Evolutionary conservation across 1,284 basidiomycete genomes (phyloP).

Genomic region (Waitea zeae): DNA sequence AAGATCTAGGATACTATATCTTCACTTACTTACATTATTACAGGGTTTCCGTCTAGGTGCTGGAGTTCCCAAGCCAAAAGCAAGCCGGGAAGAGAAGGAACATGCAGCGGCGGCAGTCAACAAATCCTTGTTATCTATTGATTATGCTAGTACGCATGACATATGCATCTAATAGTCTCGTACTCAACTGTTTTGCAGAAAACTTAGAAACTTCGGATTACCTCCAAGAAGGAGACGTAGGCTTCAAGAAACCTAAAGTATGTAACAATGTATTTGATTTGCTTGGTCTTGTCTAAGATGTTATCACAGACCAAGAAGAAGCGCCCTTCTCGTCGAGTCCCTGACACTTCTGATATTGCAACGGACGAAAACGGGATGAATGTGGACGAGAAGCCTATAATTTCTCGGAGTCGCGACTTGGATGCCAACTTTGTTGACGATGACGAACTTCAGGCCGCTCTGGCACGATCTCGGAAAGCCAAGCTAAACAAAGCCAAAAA

Average conservation of each 20-base stretch:
- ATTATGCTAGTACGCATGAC: conserved; percentile 67
- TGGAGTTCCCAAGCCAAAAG: conserved; percentile 22
- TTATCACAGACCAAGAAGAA: conserved; percentile 75
- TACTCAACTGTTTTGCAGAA: conserved; percentile 30
- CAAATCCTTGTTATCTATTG: conserved; percentile 71
- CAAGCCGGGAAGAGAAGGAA: conserved; percentile 29
- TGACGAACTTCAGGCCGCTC: conserved; percentile 90
- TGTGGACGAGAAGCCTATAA: conserved; percentile 51
- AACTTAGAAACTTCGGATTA: conserved; percentile 82
- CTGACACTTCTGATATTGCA: conserved; percentile 48
- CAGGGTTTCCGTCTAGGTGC: conserved; percentile 73
- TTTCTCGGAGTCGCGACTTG: conserved; percentile 46
- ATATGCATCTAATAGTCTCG: background rate
- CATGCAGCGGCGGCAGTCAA: conserved; percentile 50
- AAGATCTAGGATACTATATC: conserved; percentile 10
- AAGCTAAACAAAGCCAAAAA: conserved; percentile 70
- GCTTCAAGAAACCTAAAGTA: conserved; percentile 90
- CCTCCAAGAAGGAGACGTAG: conserved; percentile 76
- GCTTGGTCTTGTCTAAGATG: background rate
- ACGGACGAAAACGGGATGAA: conserved; percentile 39
- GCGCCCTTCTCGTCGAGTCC: conserved; percentile 46
- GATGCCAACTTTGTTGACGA: conserved; percentile 92
- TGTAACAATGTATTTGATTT: conserved; percentile 7
- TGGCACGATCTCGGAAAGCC: conserved; percentile 72
- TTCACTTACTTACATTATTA: conserved; percentile 2